These are phyloP conservation scores for Typha latifolia DNA, from an alignment of 176 grass and related monocot species.

Conservation along the genomic window DNA sequence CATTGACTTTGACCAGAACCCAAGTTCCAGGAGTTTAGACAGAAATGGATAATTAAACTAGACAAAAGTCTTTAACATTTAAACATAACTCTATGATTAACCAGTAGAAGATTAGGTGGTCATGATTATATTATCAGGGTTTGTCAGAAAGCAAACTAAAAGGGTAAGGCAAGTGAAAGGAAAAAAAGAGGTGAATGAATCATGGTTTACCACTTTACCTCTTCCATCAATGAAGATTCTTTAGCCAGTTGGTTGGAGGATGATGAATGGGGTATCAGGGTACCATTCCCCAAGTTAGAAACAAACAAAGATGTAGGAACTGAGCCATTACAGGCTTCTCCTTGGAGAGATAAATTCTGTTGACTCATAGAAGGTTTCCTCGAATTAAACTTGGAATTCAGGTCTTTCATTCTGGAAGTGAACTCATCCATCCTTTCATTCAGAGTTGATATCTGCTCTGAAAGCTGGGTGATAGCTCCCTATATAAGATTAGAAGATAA, in stretches of 20 bases:
- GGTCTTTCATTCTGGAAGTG: conserved; percentile 78
- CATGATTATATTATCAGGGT: no score
- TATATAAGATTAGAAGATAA: conserved; percentile 19
- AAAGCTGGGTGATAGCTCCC: conserved; percentile 75
- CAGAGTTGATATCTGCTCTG: conserved; percentile 80
- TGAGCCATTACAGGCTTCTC: conserved; percentile 79
- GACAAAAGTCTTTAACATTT: no score
- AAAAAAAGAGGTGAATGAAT: not conserved
- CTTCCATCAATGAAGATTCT: conserved; percentile 75
- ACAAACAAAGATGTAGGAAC: conserved; percentile 74
- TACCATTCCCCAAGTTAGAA: conserved; percentile 80
- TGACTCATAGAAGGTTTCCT: conserved; percentile 67
- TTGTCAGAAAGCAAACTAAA: not conserved
- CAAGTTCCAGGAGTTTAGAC: no score
- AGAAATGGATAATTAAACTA: no score
- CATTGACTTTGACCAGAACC: no score
- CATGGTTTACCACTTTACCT: conserved; percentile 64
- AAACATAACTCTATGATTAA: no score
- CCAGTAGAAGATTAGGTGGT: no score
- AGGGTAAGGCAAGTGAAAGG: not conserved
- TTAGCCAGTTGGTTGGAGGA: conserved; percentile 73
- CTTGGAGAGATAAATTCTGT: conserved; percentile 68
- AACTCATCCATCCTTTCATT: conserved; percentile 98
- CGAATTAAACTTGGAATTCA: conserved; percentile 53
- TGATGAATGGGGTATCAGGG: conserved; percentile 60